Base-by-base conservation (phyloP, 352 stramenopile genomes). In the Halophytophthora polymorphica region DNA sequence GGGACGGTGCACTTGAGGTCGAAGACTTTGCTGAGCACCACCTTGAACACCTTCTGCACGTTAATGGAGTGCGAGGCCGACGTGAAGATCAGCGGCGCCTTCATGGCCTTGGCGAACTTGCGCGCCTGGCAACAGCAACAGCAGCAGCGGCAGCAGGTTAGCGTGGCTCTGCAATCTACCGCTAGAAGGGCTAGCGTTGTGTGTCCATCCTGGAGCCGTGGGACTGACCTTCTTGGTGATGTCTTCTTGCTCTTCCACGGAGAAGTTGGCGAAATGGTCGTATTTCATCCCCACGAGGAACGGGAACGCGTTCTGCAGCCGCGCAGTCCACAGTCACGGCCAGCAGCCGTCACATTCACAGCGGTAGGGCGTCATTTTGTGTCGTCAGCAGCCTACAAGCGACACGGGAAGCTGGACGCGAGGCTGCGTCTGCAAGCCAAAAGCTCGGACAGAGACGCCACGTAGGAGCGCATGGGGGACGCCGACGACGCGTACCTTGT, bases 211-310 rank as follows among this genome's bases (percentile, higher is more conserved):
- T 15, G n/a, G 29, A 40, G 45, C n/a, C 36, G 17, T 29, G 31
- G 12, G 40, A 50, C 44, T 14, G n/a, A 93, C 84, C 69, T 96
- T 83, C 61, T 97, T 97, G 52, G 92, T 96, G 47, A 97, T 96
- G 52, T 97, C 92, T 55, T 96, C 86, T 45, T 97, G 89, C 56
- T 98, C 92, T 64, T 97, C 91, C 17, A 69, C 44, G 10, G 85
- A 77, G 54, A 95, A 91, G 23, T 87, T 96, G 54, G 84, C 87
- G 49, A 97, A 97, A 47, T 97, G 73, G 53, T 98, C 92, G 69
- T 97, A 98, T 66, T 98, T 98, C 60, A 94, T 98, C 19, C 92
- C 92, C 22, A 98, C 86, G 0, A 98, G 74, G 58, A 98, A 97
- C 33, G 91, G 86, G 36, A 96, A 94, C 37, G 91, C 90, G 58